Evolutionary conservation across 495 filamentous ascomycete species (phyloP).

Genomic region (Talaromyces adpressus): DNA sequence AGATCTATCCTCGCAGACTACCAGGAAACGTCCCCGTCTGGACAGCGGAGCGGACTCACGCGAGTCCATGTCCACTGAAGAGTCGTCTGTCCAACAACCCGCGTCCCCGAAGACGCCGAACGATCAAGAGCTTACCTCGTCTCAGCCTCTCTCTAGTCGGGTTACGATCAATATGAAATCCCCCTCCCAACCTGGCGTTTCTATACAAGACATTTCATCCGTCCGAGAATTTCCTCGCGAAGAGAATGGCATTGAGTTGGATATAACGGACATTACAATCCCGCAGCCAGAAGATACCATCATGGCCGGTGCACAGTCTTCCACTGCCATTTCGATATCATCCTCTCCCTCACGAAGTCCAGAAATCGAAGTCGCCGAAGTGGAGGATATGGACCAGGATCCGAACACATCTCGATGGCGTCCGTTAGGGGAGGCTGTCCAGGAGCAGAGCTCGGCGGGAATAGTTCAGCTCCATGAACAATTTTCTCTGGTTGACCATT

Average conservation of each 20-base stretch:
- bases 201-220: conserved; percentile 2
- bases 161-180: conserved; percentile 54
- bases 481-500: conserved; percentile 23
- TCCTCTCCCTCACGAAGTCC: conserved; percentile 45
- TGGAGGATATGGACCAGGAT: conserved; percentile 48
- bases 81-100: conserved; percentile 7
- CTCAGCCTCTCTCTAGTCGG: conserved; percentile 37
- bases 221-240: neutral
- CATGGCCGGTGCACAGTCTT: conserved; percentile 15
- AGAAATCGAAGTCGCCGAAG: conserved; percentile 48
- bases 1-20: conserved; percentile 45
- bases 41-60: conserved; percentile 46
- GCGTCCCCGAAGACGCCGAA: conserved; percentile 8
- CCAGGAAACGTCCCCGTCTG: conserved; percentile 57
- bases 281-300: conserved; percentile 12
- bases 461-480: conserved; percentile 29
- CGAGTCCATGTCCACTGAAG: conserved; percentile 36
- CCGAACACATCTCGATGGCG: conserved; percentile 38
- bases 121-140: conserved; percentile 26
- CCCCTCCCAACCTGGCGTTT: conserved; percentile 11
- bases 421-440: conserved; percentile 28
- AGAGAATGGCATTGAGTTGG: conserved; percentile 14
- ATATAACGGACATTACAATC: conserved; percentile 3
- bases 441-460: conserved; percentile 22
- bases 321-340: conserved; percentile 36